A percentile compares a stretch with the other conserved stretches of the same genome.
These are phyloP conservation scores for Geosmithia morbida DNA, from an alignment of 2,329 filamentous ascomycete genomes.

Conservation along the genomic window DNA sequence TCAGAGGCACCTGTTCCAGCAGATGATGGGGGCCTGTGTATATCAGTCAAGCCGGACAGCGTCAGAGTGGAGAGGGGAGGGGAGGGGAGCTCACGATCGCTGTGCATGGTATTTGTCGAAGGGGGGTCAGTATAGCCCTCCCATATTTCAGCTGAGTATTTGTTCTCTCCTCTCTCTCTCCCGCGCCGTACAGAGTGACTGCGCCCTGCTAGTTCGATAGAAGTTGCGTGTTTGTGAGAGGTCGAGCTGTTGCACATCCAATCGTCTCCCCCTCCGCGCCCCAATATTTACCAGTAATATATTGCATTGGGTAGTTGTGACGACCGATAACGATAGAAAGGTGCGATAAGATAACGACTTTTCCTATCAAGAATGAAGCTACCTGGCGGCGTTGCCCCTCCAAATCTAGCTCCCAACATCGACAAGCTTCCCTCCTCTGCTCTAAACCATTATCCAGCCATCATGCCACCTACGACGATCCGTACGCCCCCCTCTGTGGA, in stretches of 20 bases:
- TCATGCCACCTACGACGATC: slow-evolving; percentile 38
- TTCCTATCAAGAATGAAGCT: background rate
- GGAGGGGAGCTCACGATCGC: slow-evolving; percentile 4
- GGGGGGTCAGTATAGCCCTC: background rate
- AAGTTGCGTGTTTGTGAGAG: too few species aligned
- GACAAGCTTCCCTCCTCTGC: background rate
- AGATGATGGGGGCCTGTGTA: slow-evolving; percentile 62
- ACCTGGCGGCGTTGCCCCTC: background rate
- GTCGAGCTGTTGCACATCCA: too few species aligned
- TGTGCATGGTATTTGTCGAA: slow-evolving; percentile 8
- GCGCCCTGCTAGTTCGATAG: too few species aligned
- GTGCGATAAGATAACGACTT: background rate
- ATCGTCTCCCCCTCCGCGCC: too few species aligned
- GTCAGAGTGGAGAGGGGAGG: background rate
- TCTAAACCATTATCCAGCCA: background rate
- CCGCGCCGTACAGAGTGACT: background rate
- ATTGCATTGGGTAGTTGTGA: too few species aligned
- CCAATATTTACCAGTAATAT: background rate
- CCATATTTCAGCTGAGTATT: background rate
- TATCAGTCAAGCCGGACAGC: background rate
- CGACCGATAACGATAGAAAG: background rate
- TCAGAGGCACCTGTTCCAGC: slow-evolving; percentile 82
- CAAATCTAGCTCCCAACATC: background rate
- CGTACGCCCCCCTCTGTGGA: slow-evolving; percentile 37
- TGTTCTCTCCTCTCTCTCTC: background rate